Conservation (phyloP, 768 basidiomycete genomes). For the Rhizopogon vesiculosus region DNA sequence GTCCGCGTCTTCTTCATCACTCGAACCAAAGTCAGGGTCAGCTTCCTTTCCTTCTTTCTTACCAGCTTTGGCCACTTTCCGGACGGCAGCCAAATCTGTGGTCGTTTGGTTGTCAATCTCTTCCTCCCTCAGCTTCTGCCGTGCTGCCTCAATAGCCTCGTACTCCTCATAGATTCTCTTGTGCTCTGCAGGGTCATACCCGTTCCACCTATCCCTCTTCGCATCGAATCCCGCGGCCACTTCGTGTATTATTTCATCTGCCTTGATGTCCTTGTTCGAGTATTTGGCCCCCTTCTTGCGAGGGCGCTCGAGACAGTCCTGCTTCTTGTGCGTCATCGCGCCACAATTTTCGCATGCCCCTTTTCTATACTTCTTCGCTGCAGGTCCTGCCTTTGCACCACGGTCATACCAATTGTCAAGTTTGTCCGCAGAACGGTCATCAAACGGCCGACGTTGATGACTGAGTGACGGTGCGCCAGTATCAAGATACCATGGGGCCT, state of each 20-base stretch:
- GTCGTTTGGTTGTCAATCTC: conserved; percentile 98
- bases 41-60: conserved; percentile 63
- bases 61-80: conserved; percentile 92
- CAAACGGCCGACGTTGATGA: conserved; percentile 81
- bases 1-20: conserved; percentile 93
- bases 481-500: conserved; percentile 98
- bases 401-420: conserved; percentile 92
- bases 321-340: conserved; percentile 86
- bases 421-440: conserved; percentile 55
- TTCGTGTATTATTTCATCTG: conserved; percentile 88
- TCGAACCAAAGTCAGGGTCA: conserved; percentile 94
- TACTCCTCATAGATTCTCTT: conserved; percentile 90
- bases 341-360: conserved; percentile 99
- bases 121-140: conserved; percentile 90
- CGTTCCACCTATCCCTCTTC: conserved; percentile 98
- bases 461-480: conserved; percentile 90
- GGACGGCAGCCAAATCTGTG: conserved; percentile 84
- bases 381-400: conserved; percentile 78
- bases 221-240: conserved; percentile 79
- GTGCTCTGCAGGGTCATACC: conserved; percentile 89
- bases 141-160: conserved; percentile 83
- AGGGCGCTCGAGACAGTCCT: conserved; percentile 94
- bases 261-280: conserved; percentile 83
- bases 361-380: conserved; percentile 94
- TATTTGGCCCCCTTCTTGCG: conserved; percentile 94